Base-by-base conservation (phyloP, 2,329 filamentous ascomycete genomes). In the Zalaria sp. region DNA sequence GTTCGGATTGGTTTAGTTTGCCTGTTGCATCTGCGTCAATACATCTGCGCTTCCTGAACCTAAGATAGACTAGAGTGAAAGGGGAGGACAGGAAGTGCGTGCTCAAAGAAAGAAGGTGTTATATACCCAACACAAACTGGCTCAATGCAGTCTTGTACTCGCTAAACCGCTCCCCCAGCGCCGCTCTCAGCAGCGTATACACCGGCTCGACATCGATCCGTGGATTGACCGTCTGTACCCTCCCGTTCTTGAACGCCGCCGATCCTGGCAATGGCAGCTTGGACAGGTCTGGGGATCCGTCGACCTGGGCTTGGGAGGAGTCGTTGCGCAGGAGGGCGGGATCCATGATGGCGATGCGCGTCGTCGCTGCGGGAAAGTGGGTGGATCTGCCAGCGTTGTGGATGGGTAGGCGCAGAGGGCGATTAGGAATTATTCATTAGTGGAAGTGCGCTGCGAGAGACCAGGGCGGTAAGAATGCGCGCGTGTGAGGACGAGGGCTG, bases 131-230 rank as follows among this genome's bases (percentile, higher is more conserved):
- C 36, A 78, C 60, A 52, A 79, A 80, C 10, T 67, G 61, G 35
- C 67, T 68, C 10, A 76, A 63, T 4, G 72, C 64, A 42, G 73
- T 68, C 55, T 78, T 78, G 52, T 81, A 81, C 37, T 67, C 66
- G 10, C 64, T 60, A 75, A 75, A 80, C 49, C 71, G 64, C 44
- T 77, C 72, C 45, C 69, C 72, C 45, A 80, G 69, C 18, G 69
- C 68, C 39, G 65, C 62, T 53, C 79, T 79, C 41, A 81, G 63
- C 46, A 74, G 69, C 6, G 72, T 69, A 53, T 80, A 79, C 39
- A 77, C 63, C 26, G 75, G 73, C 54, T 80, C 77, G 40, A 78
- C 60, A 50, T 80, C 76, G 43, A 80, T 67, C 47, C 77, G 71
- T 49, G 73, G 75, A 43, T 51, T 56, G 35, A 67, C 56, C 27